These are phyloP conservation scores for Scenedesmus sp. DNA, from an alignment of 163 green algal species.

Conservation along the genomic window DNA sequence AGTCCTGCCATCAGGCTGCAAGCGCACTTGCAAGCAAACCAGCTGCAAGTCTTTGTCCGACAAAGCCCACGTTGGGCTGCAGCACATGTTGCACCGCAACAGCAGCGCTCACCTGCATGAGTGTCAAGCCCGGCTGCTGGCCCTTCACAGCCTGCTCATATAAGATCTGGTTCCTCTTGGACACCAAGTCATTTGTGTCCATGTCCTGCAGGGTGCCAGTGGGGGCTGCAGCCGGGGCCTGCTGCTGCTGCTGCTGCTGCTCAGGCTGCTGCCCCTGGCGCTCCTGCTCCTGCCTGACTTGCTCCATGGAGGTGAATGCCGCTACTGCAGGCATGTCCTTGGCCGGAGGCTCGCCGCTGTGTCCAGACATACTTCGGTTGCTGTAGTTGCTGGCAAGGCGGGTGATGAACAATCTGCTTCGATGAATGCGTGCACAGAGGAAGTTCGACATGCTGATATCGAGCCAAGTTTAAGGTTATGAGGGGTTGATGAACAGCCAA, in stretches of 20 bases:
- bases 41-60: background rate
- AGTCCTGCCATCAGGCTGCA: no score
- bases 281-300: background rate
- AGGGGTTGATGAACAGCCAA: background rate
- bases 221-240: background rate
- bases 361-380: constrained; percentile 12
- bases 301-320: background rate
- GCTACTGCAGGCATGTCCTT: constrained; percentile 28
- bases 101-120: constrained; percentile 11
- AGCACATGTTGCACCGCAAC: background rate
- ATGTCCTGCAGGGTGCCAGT: constrained; percentile 28
- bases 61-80: background rate
- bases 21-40: background rate
- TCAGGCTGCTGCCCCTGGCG: background rate
- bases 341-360: constrained; percentile 18
- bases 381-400: background rate
- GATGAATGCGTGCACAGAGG: background rate
- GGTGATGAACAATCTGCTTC: background rate
- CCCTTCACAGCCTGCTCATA: constrained; percentile 27
- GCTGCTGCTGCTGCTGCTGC: background rate
- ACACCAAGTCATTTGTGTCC: constrained; percentile 13
- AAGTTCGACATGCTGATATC: background rate
- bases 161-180: constrained; percentile 32
- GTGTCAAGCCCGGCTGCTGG: constrained; percentile 19
- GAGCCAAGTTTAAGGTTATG: background rate